Evolutionary conservation across 2,329 filamentous ascomycete species (phyloP), one percentile per base, ranked within the genome.

Genomic region (Penicillium occitanis): DNA sequence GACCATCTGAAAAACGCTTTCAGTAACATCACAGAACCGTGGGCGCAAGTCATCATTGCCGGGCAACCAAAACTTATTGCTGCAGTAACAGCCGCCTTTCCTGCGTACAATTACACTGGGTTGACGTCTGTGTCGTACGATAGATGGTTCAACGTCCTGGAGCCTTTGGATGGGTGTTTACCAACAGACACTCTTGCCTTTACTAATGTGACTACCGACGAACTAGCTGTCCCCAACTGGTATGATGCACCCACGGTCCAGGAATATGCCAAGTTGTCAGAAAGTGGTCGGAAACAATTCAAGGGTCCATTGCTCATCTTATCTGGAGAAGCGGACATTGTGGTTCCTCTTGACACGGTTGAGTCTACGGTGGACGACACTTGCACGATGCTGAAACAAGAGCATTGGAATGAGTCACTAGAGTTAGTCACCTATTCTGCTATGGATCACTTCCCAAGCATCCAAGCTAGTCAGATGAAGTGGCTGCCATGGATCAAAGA

Each of bases 391-490:
- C n/a, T 65, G 33, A 65, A 46, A 25, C 42, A 60, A 3, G 46
- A 50, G 13, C 63, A 51, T 14, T 65, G 63, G 63, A 53, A 60
- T 3, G 63, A 65, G 46, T 65, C 55, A 19, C 46, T 59, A 0
- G 53, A 61, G 30, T 30, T 65, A 6, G 35, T 65, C 63, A 65
- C 51, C 1, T 65, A 65, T 25, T 65, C 55, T 17, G 63, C 63
- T 17, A 65, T 65, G 53, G 46, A 60, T 14, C 63, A 60, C 42
- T 65, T 65, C 22, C 63, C 63, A 37, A 42, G 44, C 63, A 65
- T 65, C 42, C 55, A 65, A 51, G 63, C 63, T 19, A 65, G 63
- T 25, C 53, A 65, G 63, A 60, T 65, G 55, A 65, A 61, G 51
- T 61, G 63, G 63, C 33, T 65, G 25, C 44, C 63, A 5, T 65